phyloP scores from a whole-genome alignment of 2,329 filamentous ascomycete genomes.

The Exophiala alcalophila region DNA sequence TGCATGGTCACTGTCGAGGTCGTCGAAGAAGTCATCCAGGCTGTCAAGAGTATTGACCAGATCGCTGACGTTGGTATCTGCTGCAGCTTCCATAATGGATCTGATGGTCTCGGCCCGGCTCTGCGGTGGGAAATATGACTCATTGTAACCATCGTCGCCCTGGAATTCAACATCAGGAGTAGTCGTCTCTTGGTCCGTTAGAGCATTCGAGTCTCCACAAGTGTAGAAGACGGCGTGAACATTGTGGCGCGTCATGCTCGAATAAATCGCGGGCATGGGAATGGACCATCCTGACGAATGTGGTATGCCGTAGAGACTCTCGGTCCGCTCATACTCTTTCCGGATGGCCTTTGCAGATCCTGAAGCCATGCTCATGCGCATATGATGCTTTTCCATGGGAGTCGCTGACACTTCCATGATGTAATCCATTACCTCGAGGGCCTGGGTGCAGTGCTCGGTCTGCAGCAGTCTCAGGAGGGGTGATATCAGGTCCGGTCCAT shows the following conservation, averaged over 20 bases:
- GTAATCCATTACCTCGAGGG: slow-evolving; percentile 84
- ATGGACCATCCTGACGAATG: slow-evolving; percentile 96
- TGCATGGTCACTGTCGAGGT: slow-evolving; percentile 49
- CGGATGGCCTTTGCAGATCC: slow-evolving; percentile 79
- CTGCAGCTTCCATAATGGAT: slow-evolving; percentile 65
- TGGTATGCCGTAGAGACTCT: slow-evolving; percentile 94
- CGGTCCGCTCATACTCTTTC: slow-evolving; percentile 91
- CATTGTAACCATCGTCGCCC: slow-evolving; percentile 79
- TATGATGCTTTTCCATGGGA: slow-evolving; percentile 87
- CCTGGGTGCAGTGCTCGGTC: slow-evolving; percentile 90
- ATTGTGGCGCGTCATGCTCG: slow-evolving; percentile 79
- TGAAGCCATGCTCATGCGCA: slow-evolving; percentile 97
- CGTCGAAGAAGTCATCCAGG: slow-evolving; percentile 78
- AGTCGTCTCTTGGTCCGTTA: slow-evolving; percentile 61
- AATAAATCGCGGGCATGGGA: slow-evolving; percentile 85
- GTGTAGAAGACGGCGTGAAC: slow-evolving; percentile 97
- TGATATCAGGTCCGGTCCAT: slow-evolving; percentile 93
- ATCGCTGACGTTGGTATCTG: slow-evolving; percentile 70
- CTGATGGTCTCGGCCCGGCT: slow-evolving; percentile 82
- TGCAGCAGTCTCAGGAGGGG: slow-evolving; percentile 84
- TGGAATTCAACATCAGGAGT: slow-evolving; percentile 92
- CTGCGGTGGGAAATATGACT: slow-evolving; percentile 70
- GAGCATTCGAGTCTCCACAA: slow-evolving; percentile 66
- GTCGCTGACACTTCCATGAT: slow-evolving; percentile 93
- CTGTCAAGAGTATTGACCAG: slow-evolving; percentile 76